These are phyloP conservation scores for Talaromyces sp. DNA, from an alignment of 2,329 filamentous ascomycete species.

Conservation along the genomic window DNA sequence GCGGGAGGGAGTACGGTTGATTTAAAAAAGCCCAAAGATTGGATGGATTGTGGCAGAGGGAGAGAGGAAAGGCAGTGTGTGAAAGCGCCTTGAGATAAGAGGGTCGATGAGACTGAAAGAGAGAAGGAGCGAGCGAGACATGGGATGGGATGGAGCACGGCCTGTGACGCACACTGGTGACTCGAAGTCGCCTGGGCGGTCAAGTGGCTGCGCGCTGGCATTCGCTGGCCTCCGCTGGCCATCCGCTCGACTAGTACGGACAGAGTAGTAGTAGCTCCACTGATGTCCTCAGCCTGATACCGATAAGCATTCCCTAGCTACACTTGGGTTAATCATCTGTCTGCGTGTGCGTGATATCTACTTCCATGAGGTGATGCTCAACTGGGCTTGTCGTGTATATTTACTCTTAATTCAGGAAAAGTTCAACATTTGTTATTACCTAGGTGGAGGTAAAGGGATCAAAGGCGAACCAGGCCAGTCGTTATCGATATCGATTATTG, in stretches of 20 bases:
- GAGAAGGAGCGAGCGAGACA: neutral
- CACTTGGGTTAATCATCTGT: neutral
- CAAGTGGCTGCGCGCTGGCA: slow-evolving; percentile 21
- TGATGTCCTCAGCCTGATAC: slow-evolving; percentile 9
- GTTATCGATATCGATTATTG: slow-evolving; percentile 4
- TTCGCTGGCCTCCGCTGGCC: neutral
- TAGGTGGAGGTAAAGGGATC: neutral
- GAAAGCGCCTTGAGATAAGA: slow-evolving; percentile 14
- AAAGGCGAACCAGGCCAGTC: neutral
- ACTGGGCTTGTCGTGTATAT: neutral
- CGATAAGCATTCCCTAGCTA: neutral
- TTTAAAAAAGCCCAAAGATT: neutral
- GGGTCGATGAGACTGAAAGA: slow-evolving; percentile 14
- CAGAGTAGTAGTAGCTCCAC: neutral
- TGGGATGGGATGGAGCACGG: slow-evolving; percentile 19
- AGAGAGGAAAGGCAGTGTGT: neutral
- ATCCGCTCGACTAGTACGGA: neutral
- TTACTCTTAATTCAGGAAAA: neutral
- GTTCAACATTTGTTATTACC: too few species aligned
- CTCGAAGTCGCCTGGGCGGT: slow-evolving; percentile 31
- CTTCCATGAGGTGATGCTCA: neutral
- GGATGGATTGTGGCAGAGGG: neutral
- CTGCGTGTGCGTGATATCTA: neutral
- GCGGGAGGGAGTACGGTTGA: neutral
- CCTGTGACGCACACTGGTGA: slow-evolving; percentile 44